Conservation (phyloP, 805 yeast genomes). For the Sugiyamaella chiloensis region DNA sequence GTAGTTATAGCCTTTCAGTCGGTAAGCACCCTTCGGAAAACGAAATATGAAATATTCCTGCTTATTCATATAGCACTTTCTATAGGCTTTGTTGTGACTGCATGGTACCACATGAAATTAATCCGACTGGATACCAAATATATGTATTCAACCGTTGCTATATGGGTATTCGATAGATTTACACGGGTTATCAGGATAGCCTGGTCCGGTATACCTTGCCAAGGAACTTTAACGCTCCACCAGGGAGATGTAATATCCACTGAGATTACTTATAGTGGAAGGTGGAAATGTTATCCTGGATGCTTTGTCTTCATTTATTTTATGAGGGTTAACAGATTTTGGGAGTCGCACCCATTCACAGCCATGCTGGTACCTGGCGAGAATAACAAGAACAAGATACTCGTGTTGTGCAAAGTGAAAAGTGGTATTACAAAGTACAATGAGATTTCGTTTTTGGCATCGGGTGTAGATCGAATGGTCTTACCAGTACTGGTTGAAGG, state of each 20-base stretch:
- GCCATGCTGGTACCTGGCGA: slow-evolving; percentile 21
- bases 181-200: slow-evolving; percentile 53
- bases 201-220: slow-evolving; percentile 48
- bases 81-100: slow-evolving; percentile 48
- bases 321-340: slow-evolving; percentile 48
- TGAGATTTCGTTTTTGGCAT: not conserved
- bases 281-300: slow-evolving; percentile 53
- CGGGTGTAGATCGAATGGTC: slow-evolving; percentile 18
- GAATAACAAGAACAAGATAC: slow-evolving; percentile 11
- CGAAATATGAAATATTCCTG: slow-evolving; percentile 58
- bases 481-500: slow-evolving; percentile 50
- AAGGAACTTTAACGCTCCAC: slow-evolving; percentile 23
- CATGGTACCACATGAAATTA: slow-evolving; percentile 54
- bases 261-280: slow-evolving; percentile 38
- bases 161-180: slow-evolving; percentile 70
- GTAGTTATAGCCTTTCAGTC: slow-evolving; percentile 49
- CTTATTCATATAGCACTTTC: slow-evolving; percentile 58
- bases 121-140: slow-evolving; percentile 46
- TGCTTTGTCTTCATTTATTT: slow-evolving; percentile 56
- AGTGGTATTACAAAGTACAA: slow-evolving; percentile 21
- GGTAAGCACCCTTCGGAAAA: slow-evolving; percentile 49
- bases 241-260: slow-evolving; percentile 24
- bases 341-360: slow-evolving; percentile 78
- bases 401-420: slow-evolving; percentile 16
- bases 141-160: slow-evolving; percentile 51